A percentile compares a stretch with the other conserved stretches of the same genome.
phyloP scores from a whole-genome alignment of 768 basidiomycete species.

The Hypholoma fasciculare region DNA sequence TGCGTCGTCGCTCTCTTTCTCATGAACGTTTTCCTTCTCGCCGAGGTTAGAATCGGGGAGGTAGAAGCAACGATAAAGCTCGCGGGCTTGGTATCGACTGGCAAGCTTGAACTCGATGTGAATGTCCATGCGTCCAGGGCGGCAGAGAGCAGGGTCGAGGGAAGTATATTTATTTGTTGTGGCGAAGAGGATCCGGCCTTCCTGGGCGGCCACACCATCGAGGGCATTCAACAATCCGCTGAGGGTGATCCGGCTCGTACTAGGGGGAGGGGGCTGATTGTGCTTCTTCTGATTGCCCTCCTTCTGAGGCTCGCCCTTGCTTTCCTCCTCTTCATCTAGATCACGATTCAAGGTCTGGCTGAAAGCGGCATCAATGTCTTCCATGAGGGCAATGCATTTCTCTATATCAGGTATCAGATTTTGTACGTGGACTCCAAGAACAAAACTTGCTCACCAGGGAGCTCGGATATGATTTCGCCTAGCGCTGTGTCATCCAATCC shows the following conservation, averaged over 20 bases:
- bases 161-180: slow-evolving; percentile 73
- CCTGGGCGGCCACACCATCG: slow-evolving; percentile 77
- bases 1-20: slow-evolving; percentile 15
- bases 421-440: background rate
- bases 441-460: slow-evolving; percentile 45
- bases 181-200: slow-evolving; percentile 80
- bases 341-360: slow-evolving; percentile 43
- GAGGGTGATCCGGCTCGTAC: slow-evolving; percentile 49
- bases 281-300: slow-evolving; percentile 8
- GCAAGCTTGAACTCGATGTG: slow-evolving; percentile 79
- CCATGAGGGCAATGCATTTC: slow-evolving; percentile 76
- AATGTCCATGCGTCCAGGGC: slow-evolving; percentile 81
- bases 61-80: slow-evolving; percentile 72
- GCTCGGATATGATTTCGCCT: slow-evolving; percentile 53
- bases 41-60: slow-evolving; percentile 37
- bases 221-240: slow-evolving; percentile 79
- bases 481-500: slow-evolving; percentile 66
- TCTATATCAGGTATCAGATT: slow-evolving; percentile 25
- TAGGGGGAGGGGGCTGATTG: slow-evolving; percentile 16
- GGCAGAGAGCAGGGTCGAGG: slow-evolving; percentile 73
- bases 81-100: slow-evolving; percentile 63
- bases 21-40: slow-evolving; percentile 20
- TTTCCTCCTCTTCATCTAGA: slow-evolving; percentile 13
- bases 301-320: slow-evolving; percentile 8
- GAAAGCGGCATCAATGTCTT: slow-evolving; percentile 84